Evolutionary conservation across 2,329 filamentous ascomycete genomes (phyloP).

Genomic region (Hymenoscyphus repandus): DNA sequence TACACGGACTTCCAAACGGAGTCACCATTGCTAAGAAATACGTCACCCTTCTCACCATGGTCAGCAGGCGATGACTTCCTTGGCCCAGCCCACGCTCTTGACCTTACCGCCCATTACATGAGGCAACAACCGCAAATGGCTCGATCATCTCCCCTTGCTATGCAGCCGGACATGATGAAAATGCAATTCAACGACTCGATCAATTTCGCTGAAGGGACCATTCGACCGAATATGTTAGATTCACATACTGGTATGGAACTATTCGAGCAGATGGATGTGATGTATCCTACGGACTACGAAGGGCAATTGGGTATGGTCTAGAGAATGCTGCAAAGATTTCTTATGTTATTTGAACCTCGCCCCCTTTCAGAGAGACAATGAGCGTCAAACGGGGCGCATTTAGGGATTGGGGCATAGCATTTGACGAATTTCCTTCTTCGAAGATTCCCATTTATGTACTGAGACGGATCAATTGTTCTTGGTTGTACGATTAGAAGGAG

Average conservation of each 20-base stretch:
- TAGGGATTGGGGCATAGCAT: not conserved
- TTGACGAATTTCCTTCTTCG: not conserved
- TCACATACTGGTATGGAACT: conserved; percentile 14
- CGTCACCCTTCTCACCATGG: conserved; percentile 23
- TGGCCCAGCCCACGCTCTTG: conserved; percentile 16
- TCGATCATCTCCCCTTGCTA: conserved; percentile 13
- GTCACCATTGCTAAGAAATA: conserved; percentile 23
- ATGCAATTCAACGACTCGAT: conserved; percentile 18
- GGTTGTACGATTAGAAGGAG: not conserved
- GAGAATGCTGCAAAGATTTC: not conserved
- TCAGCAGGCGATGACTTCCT: conserved; percentile 24
- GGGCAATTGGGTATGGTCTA: conserved; percentile 11
- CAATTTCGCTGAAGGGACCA: conserved; percentile 21
- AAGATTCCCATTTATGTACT: not conserved
- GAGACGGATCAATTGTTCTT: not conserved
- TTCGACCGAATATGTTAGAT: conserved; percentile 21
- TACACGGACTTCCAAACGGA: conserved; percentile 24
- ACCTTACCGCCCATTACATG: conserved; percentile 23
- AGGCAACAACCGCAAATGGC: conserved; percentile 13
- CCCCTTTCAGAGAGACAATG: not conserved
- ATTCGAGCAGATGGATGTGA: conserved; percentile 14
- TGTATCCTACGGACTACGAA: conserved; percentile 15
- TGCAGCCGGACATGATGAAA: conserved; percentile 16
- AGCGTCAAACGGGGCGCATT: not conserved
- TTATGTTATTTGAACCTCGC: not conserved